Evolutionary conservation across 129 eudicot genomes (phyloP), one percentile per base, ranked within the genome.

Genomic region (Pseudognaphalium luteoalbum): DNA sequence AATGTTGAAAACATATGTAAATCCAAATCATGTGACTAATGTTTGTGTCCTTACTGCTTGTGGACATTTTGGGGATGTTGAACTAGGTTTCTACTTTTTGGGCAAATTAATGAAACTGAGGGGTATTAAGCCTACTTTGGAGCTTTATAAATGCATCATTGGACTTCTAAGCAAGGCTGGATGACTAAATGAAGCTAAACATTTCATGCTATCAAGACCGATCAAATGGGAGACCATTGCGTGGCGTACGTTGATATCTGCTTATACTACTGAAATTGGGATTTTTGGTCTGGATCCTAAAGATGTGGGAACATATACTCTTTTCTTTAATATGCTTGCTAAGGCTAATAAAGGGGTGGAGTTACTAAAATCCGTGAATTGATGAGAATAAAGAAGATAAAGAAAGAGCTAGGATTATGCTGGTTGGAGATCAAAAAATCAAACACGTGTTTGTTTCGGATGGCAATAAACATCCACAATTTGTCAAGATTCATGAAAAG

Each of bases 111-210:
- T 78, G 89, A 78, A 72, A 22, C 82, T 85, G 15, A 71, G 67
- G 67, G 86, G 86, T 6, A 62, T 89, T 12, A 69, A 87, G 68
- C 91, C 91, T 8, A 83, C 84, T 60, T 76, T 89, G 74, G 96
- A 87, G 87, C 96, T 87, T 69, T 83, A 89, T 66, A 87, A 90
- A 7, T 89, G 92, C 70, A 81, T 89, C 35, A 79, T 89, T 25
- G 88, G 88, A 68, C 88, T 89, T 74, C 74, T 87, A 47, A 66
- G 92, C 42, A 82, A 88, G 80, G 90, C 86, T 11, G 91, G 92
- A n/a, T 76, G 72, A 72, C 82, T 87, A 20, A 73, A 73, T 25
- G 88, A 87, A 79, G 92, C 92, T 7, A 84, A 81, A 69, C 60
- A 76, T 15, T 87, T 85, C 78, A 87, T 89, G 85, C 76, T 71